These are phyloP conservation scores for Rugonectria rugulosa DNA, from an alignment of 2,329 filamentous ascomycete species.

Conservation along the genomic window DNA sequence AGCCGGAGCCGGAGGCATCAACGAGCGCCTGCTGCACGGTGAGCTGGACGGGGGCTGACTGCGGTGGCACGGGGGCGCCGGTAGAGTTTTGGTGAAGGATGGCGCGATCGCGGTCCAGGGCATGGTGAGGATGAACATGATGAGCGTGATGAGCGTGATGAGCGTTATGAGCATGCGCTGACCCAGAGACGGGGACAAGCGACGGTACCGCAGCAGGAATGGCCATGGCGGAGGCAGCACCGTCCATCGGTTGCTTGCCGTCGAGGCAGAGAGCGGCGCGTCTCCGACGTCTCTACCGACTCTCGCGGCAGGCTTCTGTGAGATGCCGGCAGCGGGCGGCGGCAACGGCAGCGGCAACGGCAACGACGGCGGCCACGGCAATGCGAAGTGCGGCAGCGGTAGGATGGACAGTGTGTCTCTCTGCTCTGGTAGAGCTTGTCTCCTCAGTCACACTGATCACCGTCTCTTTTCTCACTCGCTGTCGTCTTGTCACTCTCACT, in stretches of 20 bases:
- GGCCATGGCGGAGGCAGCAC: conserved; percentile 12
- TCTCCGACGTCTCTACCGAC: background rate
- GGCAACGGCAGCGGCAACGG: conserved; percentile 5
- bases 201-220: conserved; percentile 10
- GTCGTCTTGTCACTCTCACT: background rate
- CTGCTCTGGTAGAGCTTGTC: no score
- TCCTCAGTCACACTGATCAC: no score
- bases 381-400: background rate
- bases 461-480: background rate
- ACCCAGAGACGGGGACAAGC: background rate
- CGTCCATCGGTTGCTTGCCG: conserved; percentile 19
- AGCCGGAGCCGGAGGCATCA: background rate
- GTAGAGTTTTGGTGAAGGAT: background rate
- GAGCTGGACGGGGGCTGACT: background rate
- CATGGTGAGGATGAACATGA: background rate
- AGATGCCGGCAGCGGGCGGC: background rate
- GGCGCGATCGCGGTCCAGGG: conserved; percentile 6
- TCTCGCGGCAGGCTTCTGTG: conserved; percentile 16
- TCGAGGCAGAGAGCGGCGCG: background rate
- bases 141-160: background rate
- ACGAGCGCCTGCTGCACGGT: background rate
- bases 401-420: no score
- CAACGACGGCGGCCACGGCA: background rate
- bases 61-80: background rate
- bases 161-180: background rate